Conservation (phyloP, 2,329 filamentous ascomycete genomes). For the Claviceps fusiformis region DNA sequence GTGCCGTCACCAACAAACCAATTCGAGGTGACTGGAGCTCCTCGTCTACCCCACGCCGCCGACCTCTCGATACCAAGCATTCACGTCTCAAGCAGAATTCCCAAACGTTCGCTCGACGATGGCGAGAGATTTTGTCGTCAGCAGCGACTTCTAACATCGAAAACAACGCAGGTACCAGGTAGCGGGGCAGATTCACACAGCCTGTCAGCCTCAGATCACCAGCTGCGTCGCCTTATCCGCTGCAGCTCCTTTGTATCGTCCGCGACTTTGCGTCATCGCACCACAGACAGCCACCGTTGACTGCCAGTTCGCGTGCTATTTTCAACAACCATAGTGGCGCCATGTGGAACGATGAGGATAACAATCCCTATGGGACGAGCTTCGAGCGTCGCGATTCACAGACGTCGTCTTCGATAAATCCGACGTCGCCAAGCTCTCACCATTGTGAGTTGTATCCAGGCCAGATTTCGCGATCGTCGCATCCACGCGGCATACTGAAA, state of each 20-base stretch:
- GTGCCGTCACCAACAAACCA: background rate
- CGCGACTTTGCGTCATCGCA: background rate
- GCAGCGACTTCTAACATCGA: constrained; percentile 7
- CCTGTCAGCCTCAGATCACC: constrained; percentile 1
- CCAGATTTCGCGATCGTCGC: background rate
- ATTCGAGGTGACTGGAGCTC: background rate
- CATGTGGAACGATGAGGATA: constrained; percentile 99
- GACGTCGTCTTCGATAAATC: constrained; percentile 52
- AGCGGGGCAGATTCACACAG: background rate
- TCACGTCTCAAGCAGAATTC: background rate
- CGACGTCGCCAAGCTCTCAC: constrained; percentile 44
- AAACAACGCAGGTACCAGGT: background rate
- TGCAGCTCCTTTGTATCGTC: background rate
- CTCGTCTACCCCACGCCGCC: background rate
- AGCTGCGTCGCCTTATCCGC: constrained; percentile 2
- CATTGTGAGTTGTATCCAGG: constrained; percentile 37
- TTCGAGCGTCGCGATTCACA: constrained; percentile 80
- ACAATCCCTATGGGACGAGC: constrained; percentile 86
- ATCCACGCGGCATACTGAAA: background rate
- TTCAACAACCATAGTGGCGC: constrained; percentile 5
- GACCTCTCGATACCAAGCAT: background rate
- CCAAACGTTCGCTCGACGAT: constrained; percentile 7
- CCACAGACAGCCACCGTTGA: background rate
- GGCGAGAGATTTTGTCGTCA: constrained; percentile 10
- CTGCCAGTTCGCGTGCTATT: background rate